phyloP scores from a whole-genome alignment of 805 yeast genomes.

The Gaillardinia entomophila region DNA sequence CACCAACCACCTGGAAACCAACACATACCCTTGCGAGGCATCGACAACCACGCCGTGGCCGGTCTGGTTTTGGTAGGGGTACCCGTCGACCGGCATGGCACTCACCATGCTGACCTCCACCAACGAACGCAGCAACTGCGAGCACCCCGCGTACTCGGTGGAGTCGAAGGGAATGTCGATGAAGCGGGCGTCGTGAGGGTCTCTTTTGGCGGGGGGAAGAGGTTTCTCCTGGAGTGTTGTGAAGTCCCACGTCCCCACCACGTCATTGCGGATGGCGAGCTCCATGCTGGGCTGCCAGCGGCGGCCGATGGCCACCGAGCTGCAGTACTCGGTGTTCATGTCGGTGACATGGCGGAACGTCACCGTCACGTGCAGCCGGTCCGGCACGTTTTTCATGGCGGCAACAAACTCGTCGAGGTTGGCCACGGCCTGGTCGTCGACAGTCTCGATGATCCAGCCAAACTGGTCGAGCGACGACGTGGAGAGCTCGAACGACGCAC shows the following conservation, averaged over 20 bases:
- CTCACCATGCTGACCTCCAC: conserved; percentile 62
- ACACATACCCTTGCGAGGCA: conserved; percentile 70
- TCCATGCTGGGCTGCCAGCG: conserved; percentile 78
- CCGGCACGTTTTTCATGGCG: conserved; percentile 75
- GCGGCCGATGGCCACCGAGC: conserved; percentile 70
- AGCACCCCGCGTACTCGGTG: conserved; percentile 36
- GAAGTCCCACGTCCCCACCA: conserved; percentile 53
- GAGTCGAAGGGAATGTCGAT: conserved; percentile 62
- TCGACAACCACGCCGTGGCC: conserved; percentile 81
- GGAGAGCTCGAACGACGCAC: conserved; percentile 62
- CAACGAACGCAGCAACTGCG: conserved; percentile 58
- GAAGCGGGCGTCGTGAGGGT: conserved; percentile 62
- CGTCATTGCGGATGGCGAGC: conserved; percentile 56
- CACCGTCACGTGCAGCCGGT: conserved; percentile 63
- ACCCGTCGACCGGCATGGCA: conserved; percentile 74
- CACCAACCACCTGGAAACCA: conserved; percentile 71
- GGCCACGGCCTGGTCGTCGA: conserved; percentile 72
- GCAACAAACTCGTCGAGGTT: conserved; percentile 69
- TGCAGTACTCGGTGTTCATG: conserved; percentile 64
- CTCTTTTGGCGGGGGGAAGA: conserved; percentile 44
- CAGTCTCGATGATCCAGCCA: conserved; percentile 78
- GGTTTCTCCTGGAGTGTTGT: conserved; percentile 54
- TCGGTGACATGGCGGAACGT: conserved; percentile 75
- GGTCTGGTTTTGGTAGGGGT: conserved; percentile 52
- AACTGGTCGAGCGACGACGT: conserved; percentile 51